A percentile compares a stretch with the other conserved stretches of the same genome.
Conservation (phyloP, 495 filamentous ascomycete species). For the Cryomyces minteri region DNA sequence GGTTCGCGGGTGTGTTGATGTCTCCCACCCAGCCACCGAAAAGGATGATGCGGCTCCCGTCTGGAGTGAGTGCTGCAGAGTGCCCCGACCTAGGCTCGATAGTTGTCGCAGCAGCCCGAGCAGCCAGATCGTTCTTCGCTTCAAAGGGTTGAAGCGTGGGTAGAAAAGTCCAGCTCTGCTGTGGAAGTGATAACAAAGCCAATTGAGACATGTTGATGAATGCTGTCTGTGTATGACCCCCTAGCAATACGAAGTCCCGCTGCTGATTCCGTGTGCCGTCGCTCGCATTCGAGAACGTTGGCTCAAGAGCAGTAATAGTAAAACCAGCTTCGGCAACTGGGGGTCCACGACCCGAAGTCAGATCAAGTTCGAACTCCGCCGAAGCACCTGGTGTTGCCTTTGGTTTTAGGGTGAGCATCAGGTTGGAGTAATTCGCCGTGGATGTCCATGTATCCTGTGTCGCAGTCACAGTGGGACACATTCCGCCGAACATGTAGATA, state of each 20-base stretch:
- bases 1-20: conserved; percentile 48
- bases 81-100: conserved; percentile 77
- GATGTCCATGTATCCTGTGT: conserved; percentile 35
- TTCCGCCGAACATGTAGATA: conserved; percentile 72
- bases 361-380: conserved; percentile 21
- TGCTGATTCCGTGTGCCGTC: conserved; percentile 38
- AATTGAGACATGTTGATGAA: conserved; percentile 90
- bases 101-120: conserved; percentile 15
- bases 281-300: conserved; percentile 38
- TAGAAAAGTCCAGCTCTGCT: conserved; percentile 72
- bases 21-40: conserved; percentile 88
- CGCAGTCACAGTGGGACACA: conserved; percentile 47
- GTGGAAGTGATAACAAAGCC: conserved; percentile 70
- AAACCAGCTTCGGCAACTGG: conserved; percentile 79
- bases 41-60: conserved; percentile 55
- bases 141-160: conserved; percentile 31
- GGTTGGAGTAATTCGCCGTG: conserved; percentile 56
- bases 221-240: conserved; percentile 64
- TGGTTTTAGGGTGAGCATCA: conserved; percentile 43
- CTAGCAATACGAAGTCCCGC: conserved; percentile 62
- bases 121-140: conserved; percentile 28
- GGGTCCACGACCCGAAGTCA: conserved; percentile 29
- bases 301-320: conserved; percentile 50
- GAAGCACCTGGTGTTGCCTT: conserved; percentile 8
- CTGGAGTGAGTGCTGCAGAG: conserved; percentile 56